Base-by-base conservation (phyloP, 1,139 yeast species). In the Debaryomyces singareniensis region DNA sequence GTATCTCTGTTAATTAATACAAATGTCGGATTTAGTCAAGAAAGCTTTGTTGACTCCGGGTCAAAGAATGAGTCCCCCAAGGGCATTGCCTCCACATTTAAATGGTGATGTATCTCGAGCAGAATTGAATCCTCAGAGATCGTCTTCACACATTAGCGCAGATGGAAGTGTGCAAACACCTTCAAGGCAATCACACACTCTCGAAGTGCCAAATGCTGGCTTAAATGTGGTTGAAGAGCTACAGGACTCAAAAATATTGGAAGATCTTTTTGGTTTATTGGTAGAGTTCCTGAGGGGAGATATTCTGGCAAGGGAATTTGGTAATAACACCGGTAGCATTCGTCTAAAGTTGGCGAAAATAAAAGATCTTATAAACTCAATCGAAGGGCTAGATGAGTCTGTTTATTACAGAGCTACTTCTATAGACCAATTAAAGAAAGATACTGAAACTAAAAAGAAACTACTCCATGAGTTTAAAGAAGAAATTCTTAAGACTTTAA, bases 221-320 rank as follows among this genome's bases (percentile, higher is more conserved):
- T n/a, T n/a, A n/a, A n/a, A n/a, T n/a, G n/a, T n/a, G n/a, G n/a
- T n/a, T n/a, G n/a, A n/a, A n/a, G n/a, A n/a, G n/a, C 46, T 65
- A 26, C 46, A 48, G 13, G 38, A 48, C 7, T 45, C 56, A 20
- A 68, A 65, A 35, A 39, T 66, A 4, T 47, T 67, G 7, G 68
- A 71, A 2, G 70, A 66, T 25, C 38, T 67, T 24, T 65, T 59
- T 38, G 49, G 42, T 15, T 43, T 64, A 13, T 45, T 67, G 4
- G 67, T 55, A 32, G 61, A 60, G 27, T 43, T 67, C 27, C 55
- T 58, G 21, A 43, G 47, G 5, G 71, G 67, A 5, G 50, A 46
- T 10, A 41, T 62, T 13, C 66, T 57, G 53, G 61, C 67, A 2
- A 59, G 62, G 30, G 72, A 67, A 40, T 66, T 67, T 37, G 71